Evolutionary conservation across 1,139 yeast species (phyloP), one percentile per base, ranked within the genome.

Genomic region (Blastobotrys petasosporus): DNA sequence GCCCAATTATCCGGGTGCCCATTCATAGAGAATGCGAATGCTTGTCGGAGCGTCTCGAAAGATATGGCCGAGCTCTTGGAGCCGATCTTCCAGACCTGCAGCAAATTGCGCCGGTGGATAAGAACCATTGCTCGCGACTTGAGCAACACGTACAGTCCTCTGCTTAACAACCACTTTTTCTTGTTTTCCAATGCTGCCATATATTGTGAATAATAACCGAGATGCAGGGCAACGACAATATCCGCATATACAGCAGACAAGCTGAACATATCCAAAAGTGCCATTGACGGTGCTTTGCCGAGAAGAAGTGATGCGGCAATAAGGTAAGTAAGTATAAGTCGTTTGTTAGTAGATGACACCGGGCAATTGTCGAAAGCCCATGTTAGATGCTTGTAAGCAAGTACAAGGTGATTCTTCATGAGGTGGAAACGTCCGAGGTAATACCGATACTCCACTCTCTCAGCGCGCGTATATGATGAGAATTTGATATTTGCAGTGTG

Each of bases 341-440:
- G 57, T 45, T 70, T 55, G 57, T 73, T 73, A 13, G 60, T 51
- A 34, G 60, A 51, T 1, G 63, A 50, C 3, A 54, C 49, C 1
- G 75, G 75, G 44, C 80, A 69, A 45, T 74, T 68, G 3, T 55
- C 48, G 45, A 78, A 75, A 49, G 90, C 79, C 85, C 88, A 82
- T 29, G 65, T 56, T 38, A 86, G 68, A 58, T 85, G 88, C 25
- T 65, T 60, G 54, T 71, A 80, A 2, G 87, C 77, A 44, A 71
- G 73, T 10, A 69, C 64, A 30, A 81, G 68, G 54, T 80, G 81
- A 50, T 77, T 75, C 49, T 81, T 81, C 37, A 77, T 73, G 42
- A 85, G 62, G 56, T 80, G 79, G 58, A 76, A 85, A 45, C 80
- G 73, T 0, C 88, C 88, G 39, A 84, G 69, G 56, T 80, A 77